phyloP scores from a whole-genome alignment of 2,329 filamentous ascomycete genomes.

The Botryosphaeria dothidea region DNA sequence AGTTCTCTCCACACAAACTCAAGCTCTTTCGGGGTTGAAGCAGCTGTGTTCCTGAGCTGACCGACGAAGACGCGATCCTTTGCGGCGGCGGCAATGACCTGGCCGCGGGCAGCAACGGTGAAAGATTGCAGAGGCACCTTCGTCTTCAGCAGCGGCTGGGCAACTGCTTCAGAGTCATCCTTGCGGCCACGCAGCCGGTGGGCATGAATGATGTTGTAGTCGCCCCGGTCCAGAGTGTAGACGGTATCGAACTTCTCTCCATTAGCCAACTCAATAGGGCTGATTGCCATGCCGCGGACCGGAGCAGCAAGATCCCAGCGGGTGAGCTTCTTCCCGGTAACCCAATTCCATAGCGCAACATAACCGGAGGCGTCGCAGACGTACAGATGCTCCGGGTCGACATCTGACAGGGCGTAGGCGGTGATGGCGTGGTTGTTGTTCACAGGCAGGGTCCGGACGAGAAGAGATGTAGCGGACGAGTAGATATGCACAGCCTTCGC shows the following conservation, averaged over 20 bases:
- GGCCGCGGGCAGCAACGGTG: constrained; percentile 55
- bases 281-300: constrained; percentile 35
- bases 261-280: constrained; percentile 28
- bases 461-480: constrained; percentile 76
- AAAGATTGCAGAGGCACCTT: constrained; percentile 39
- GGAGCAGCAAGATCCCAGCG: constrained; percentile 45
- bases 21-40: constrained; percentile 39
- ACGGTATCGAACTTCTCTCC: constrained; percentile 31
- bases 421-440: constrained; percentile 49
- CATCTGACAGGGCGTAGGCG: constrained; percentile 54
- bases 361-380: constrained; percentile 53
- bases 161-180: constrained; percentile 8
- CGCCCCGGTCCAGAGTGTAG: constrained; percentile 41
- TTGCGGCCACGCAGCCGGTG: constrained; percentile 17
- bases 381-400: constrained; percentile 54
- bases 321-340: constrained; percentile 43
- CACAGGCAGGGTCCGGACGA: constrained; percentile 70
- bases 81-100: constrained; percentile 58
- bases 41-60: constrained; percentile 39
- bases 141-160: constrained; percentile 34
- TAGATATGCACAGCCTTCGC: constrained; percentile 78
- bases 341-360: constrained; percentile 62
- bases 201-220: constrained; percentile 25
- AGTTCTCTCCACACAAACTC: constrained; percentile 58
- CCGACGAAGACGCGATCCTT: constrained; percentile 63